Percentiles rank a stretch among this genome's conserved stretches.
phyloP scores from a whole-genome alignment of 1,139 yeast species.

The Zygoascus meyerae region DNA sequence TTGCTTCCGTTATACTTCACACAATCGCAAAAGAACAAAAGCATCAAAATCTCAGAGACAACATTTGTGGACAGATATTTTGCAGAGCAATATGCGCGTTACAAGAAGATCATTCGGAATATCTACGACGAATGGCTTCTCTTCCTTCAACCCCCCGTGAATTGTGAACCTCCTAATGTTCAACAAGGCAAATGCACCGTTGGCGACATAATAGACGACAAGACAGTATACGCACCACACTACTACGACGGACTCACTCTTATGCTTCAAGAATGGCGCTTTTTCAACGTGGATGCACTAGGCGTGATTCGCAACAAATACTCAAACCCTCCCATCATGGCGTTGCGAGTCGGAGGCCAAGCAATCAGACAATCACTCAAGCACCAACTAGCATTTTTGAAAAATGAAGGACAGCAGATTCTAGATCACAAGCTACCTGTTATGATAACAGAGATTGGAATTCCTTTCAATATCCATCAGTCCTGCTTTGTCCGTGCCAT shows the following conservation, averaged over 20 bases:
- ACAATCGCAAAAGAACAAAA: slow-evolving; percentile 33
- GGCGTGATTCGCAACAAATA: slow-evolving; percentile 84
- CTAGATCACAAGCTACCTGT: slow-evolving; percentile 39
- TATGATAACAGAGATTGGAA: slow-evolving; percentile 89
- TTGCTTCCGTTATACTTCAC: slow-evolving; percentile 46
- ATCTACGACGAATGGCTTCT: slow-evolving; percentile 48
- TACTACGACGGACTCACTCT: slow-evolving; percentile 91
- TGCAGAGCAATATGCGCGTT: slow-evolving; percentile 49
- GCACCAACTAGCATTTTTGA: slow-evolving; percentile 60
- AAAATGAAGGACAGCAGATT: slow-evolving; percentile 46
- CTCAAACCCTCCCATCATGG: slow-evolving; percentile 60
- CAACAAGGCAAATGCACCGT: slow-evolving; percentile 36
- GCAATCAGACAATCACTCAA: slow-evolving; percentile 68
- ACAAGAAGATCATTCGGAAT: slow-evolving; percentile 34
- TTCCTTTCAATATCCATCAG: slow-evolving; percentile 91
- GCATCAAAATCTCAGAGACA: slow-evolving; percentile 36
- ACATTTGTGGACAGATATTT: slow-evolving; percentile 60
- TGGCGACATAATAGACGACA: slow-evolving; percentile 14
- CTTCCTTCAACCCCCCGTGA: slow-evolving; percentile 76
- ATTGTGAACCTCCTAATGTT: slow-evolving; percentile 68
- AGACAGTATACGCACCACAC: slow-evolving; percentile 76
- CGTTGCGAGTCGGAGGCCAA: slow-evolving; percentile 71
- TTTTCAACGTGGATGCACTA: slow-evolving; percentile 71
- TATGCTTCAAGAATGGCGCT: slow-evolving; percentile 74
- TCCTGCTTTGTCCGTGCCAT: slow-evolving; percentile 62